A percentile compares a stretch with the other conserved stretches of the same genome.
Evolutionary conservation across 768 basidiomycete species (phyloP).

Genomic region (Macrolepiota albuminosa): DNA sequence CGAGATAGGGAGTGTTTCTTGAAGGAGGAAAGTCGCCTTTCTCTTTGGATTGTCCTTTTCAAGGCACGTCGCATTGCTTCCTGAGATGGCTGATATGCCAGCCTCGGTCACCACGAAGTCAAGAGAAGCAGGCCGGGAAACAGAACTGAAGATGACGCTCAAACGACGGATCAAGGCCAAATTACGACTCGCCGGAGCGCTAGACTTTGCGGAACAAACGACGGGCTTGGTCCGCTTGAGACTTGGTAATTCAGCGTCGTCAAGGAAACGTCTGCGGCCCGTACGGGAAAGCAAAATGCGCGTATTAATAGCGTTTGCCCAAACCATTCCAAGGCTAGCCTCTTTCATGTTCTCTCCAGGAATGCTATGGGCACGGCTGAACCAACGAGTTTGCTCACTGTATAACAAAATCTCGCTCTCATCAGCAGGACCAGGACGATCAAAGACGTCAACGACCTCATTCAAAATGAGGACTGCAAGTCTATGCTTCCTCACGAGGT

Average conservation of each 20-base stretch:
- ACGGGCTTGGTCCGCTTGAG: constrained; percentile 24
- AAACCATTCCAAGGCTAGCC: constrained; percentile 81
- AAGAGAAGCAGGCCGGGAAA: constrained; percentile 48
- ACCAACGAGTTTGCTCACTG: constrained; percentile 71
- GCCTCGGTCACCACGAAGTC: constrained; percentile 70
- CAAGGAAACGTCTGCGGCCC: constrained; percentile 54
- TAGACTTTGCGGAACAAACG: neutral
- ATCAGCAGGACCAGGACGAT: constrained; percentile 21
- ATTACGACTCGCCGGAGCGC: constrained; percentile 21
- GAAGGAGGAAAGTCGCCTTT: neutral
- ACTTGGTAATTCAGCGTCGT: constrained; percentile 22
- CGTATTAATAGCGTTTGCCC: constrained; percentile 90
- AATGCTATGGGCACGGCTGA: constrained; percentile 57
- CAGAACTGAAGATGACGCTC: constrained; percentile 74
- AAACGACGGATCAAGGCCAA: constrained; percentile 63
- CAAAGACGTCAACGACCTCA: constrained; percentile 81
- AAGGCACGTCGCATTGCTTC: constrained; percentile 10
- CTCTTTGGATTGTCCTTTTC: constrained; percentile 4
- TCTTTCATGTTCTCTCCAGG: constrained; percentile 65
- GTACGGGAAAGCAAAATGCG: constrained; percentile 83
- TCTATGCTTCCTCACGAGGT: constrained; percentile 55
- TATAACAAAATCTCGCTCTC: constrained; percentile 49
- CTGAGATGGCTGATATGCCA: constrained; percentile 43
- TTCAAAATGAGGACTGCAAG: constrained; percentile 84
- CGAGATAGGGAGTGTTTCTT: neutral